phyloP scores from a whole-genome alignment of 768 basidiomycete genomes.

The Lanmaoa rubissima region DNA sequence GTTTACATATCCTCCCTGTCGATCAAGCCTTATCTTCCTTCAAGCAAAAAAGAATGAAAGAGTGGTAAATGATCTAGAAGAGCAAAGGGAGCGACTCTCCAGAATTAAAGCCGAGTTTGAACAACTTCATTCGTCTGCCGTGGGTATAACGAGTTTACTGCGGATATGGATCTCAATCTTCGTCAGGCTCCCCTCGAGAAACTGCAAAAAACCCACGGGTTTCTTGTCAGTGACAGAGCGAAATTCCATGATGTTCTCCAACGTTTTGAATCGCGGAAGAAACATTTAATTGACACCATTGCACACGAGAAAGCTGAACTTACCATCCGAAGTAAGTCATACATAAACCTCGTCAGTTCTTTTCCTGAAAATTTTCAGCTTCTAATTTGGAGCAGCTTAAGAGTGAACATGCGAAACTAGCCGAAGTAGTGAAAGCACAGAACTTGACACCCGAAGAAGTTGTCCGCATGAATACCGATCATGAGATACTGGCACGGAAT shows the following conservation, averaged over 20 bases:
- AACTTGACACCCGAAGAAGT: conserved; percentile 93
- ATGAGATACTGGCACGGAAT: conserved; percentile 70
- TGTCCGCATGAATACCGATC: conserved; percentile 84
- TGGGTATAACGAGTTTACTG: conserved; percentile 27
- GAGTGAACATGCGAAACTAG: conserved; percentile 60
- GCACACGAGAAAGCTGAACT: conserved; percentile 67
- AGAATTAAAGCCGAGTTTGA: conserved; percentile 52
- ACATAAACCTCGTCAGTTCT: not conserved
- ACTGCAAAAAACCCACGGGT: conserved; percentile 58
- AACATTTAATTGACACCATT: conserved; percentile 65
- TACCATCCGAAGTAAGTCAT: conserved; percentile 46
- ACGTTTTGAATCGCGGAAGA: conserved; percentile 66
- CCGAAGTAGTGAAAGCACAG: conserved; percentile 73
- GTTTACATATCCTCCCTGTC: conserved; percentile 13
- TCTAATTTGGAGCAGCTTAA: conserved; percentile 61
- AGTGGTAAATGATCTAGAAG: conserved; percentile 62
- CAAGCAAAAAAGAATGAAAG: conserved; percentile 70
- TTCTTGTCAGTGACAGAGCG: conserved; percentile 68
- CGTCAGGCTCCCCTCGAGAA: conserved; percentile 62
- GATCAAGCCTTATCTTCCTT: not conserved
- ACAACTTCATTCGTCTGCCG: conserved; percentile 61
- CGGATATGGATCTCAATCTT: not conserved
- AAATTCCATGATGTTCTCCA: conserved; percentile 77
- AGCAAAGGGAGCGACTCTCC: conserved; percentile 46
- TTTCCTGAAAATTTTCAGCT: conserved; percentile 37